phyloP scores from a whole-genome alignment of 2,329 filamentous ascomycete genomes.

The Reticulascus tulasneorum region DNA sequence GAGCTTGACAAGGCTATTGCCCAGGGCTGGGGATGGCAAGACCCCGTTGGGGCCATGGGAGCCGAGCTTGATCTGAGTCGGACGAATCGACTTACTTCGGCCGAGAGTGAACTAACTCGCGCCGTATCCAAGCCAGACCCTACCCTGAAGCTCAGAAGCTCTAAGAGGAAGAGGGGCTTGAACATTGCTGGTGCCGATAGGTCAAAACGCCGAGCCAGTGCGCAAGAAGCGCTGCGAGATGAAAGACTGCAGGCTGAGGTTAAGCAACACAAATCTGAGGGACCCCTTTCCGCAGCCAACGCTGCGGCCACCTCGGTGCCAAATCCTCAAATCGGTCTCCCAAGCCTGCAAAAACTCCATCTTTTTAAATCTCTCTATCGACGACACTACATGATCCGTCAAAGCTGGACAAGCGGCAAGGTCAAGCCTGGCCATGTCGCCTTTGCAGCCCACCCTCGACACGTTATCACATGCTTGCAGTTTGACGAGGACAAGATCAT shows the following conservation, averaged over 20 bases:
- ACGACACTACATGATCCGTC: conserved; percentile 83
- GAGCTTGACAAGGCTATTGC: conserved; percentile 82
- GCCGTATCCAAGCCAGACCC: conserved; percentile 35
- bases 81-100: conserved; percentile 46
- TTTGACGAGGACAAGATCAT: conserved; percentile 98
- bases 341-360: conserved; percentile 77
- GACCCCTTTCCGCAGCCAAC: conserved; percentile 80
- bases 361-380: conserved; percentile 96
- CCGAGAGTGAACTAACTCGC: conserved; percentile 48
- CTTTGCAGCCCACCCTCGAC: conserved; percentile 91
- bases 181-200: conserved; percentile 44
- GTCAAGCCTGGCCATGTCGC: conserved; percentile 87
- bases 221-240: conserved; percentile 41
- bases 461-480: conserved; percentile 96
- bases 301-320: conserved; percentile 80
- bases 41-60: conserved; percentile 69
- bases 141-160: conserved; percentile 40
- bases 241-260: conserved; percentile 35
- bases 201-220: conserved; percentile 49
- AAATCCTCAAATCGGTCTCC: conserved; percentile 73
- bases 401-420: conserved; percentile 85
- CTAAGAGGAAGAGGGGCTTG: conserved; percentile 54
- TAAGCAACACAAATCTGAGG: conserved; percentile 62
- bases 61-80: conserved; percentile 77
- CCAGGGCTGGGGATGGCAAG: conserved; percentile 98